A percentile compares a stretch with the other conserved stretches of the same genome.
Conservation (phyloP, 1,139 yeast genomes). For the Geotrichum macrosporum region DNA sequence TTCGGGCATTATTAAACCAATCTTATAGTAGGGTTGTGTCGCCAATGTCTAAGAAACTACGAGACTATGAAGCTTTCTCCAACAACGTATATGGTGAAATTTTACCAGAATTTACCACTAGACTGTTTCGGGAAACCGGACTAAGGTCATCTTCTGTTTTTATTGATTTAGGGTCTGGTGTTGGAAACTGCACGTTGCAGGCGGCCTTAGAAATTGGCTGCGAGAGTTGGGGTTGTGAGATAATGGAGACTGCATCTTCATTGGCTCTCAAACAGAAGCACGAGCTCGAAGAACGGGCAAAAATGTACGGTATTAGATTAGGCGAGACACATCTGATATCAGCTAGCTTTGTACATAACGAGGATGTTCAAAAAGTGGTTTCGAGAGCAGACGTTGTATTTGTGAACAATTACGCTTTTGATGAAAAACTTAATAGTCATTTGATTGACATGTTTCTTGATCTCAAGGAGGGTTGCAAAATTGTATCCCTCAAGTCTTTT, state of each 20-base stretch:
- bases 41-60: conserved; percentile 60
- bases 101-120: conserved; percentile 69
- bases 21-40: conserved; percentile 75
- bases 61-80: conserved; percentile 78
- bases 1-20: conserved; percentile 67
- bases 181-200: conserved; percentile 85
- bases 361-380: conserved; percentile 50
- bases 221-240: conserved; percentile 81
- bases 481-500: conserved; percentile 72
- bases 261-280: conserved; percentile 57
- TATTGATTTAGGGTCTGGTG: conserved; percentile 89
- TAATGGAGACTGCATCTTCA: conserved; percentile 76
- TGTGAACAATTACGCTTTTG: conserved; percentile 80
- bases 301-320: conserved; percentile 57
- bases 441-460: conserved; percentile 64
- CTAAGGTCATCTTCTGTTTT: conserved; percentile 54
- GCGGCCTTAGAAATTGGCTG: conserved; percentile 87
- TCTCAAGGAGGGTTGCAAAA: conserved; percentile 67
- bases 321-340: conserved; percentile 57
- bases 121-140: conserved; percentile 60
- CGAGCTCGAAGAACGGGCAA: conserved; percentile 57
- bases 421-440: conserved; percentile 61
- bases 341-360: conserved; percentile 65
- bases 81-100: conserved; percentile 90
- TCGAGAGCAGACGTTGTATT: conserved; percentile 66